phyloP scores from a whole-genome alignment of 768 basidiomycete species.

The Tremella fuciformis region DNA sequence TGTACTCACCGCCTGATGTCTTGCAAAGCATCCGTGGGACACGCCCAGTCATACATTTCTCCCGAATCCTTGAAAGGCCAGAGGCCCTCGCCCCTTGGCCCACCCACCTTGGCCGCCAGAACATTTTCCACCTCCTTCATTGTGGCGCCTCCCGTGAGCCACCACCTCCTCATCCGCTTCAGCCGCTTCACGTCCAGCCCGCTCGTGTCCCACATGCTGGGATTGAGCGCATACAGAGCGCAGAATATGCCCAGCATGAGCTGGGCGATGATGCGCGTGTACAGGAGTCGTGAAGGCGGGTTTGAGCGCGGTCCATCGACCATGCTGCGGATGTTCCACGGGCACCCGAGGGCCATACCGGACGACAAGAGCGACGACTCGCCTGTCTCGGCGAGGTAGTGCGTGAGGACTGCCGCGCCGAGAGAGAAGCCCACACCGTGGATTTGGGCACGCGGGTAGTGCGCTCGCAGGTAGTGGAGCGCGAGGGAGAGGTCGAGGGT shows the following conservation, averaged over 20 bases:
- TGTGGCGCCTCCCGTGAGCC: constrained; percentile 15
- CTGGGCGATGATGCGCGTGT: constrained; percentile 41
- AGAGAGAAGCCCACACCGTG: constrained; percentile 89
- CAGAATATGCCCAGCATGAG: constrained; percentile 42
- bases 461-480: constrained; percentile 67
- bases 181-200: constrained; percentile 12
- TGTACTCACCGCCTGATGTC: constrained; percentile 43
- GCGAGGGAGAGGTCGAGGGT: constrained; percentile 86
- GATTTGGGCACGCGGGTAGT: constrained; percentile 75
- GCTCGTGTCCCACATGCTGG: constrained; percentile 21
- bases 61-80: constrained; percentile 49
- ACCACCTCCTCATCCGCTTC: constrained; percentile 20
- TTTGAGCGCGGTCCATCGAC: constrained; percentile 42
- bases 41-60: constrained; percentile 51
- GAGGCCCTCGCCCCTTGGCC: constrained; percentile 37
- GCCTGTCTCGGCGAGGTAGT: constrained; percentile 84
- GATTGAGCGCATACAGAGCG: constrained; percentile 33
- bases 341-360: constrained; percentile 43
- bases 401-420: constrained; percentile 83
- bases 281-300: constrained; percentile 35
- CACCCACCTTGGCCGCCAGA: constrained; percentile 42
- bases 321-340: constrained; percentile 48
- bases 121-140: constrained; percentile 44
- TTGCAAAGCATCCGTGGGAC: constrained; percentile 33
- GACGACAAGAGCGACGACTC: constrained; percentile 37